Conservation (phyloP, 441 rosid genomes). For the Hura crepitans region DNA sequence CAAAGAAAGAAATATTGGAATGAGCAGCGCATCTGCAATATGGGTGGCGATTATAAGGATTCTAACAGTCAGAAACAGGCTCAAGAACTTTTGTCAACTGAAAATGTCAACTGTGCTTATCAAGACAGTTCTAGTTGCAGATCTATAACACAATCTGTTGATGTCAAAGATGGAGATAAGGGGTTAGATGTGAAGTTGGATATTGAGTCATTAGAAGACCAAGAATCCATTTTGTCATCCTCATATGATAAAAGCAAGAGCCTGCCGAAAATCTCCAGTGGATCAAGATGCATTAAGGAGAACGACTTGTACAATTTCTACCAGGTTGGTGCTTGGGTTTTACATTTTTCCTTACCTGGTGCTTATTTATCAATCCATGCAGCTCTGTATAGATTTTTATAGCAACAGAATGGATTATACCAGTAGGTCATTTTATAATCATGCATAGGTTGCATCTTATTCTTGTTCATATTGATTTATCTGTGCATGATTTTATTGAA, state of each 20-base stretch:
- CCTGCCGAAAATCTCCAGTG: slow-evolving; percentile 31
- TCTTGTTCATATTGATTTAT: neutral
- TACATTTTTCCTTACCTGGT: slow-evolving; percentile 1
- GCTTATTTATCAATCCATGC: neutral
- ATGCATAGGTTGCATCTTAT: neutral
- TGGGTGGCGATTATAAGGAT: slow-evolving; percentile 27
- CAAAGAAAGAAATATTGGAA: slow-evolving; percentile 79
- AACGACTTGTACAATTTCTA: slow-evolving; percentile 66
- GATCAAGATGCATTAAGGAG: slow-evolving; percentile 43
- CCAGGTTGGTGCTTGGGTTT: slow-evolving; percentile 56
- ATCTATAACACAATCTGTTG: slow-evolving; percentile 22
- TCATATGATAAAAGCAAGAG: slow-evolving; percentile 41
- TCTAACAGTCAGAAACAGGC: slow-evolving; percentile 28
- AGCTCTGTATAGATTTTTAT: neutral
- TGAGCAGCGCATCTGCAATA: slow-evolving; percentile 40
- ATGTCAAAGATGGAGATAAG: slow-evolving; percentile 34
- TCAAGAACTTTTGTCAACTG: slow-evolving; percentile 22
- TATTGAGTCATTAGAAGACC: slow-evolving; percentile 35
- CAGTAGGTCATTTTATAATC: neutral
- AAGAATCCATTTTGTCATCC: slow-evolving; percentile 36
- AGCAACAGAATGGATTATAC: too few species aligned
- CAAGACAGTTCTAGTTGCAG: slow-evolving; percentile 23
- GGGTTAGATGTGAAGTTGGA: slow-evolving; percentile 25
- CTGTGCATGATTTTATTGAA: neutral
- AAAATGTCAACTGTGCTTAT: slow-evolving; percentile 33